Evolutionary conservation across 148 eudicot species (phyloP).

Genomic region (Vaccinium vitisidaea): DNA sequence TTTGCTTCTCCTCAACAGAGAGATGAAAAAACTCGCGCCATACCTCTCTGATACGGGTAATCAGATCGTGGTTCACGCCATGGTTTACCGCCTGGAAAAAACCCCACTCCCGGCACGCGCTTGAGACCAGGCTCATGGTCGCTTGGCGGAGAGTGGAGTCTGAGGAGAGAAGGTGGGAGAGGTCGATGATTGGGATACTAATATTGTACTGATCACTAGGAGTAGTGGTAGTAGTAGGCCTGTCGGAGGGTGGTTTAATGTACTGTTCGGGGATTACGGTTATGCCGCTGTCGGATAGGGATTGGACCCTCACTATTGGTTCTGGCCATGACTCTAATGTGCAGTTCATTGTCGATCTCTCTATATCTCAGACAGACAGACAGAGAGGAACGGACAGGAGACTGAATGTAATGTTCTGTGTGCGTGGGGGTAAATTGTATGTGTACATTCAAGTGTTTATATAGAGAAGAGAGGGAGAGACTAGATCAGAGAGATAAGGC

Average conservation of each 20-base stretch:
- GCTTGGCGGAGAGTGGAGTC: constrained; percentile 15
- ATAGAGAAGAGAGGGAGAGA: neutral
- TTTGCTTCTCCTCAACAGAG: constrained; percentile 37
- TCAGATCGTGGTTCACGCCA: constrained; percentile 39
- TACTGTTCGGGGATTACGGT: constrained; percentile 36
- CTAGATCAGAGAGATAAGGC: neutral
- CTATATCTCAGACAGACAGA: neutral
- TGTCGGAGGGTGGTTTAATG: constrained; percentile 31
- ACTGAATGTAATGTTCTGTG: neutral
- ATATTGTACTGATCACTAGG: no score
- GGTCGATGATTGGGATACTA: constrained; percentile 38
- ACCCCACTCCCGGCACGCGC: constrained; percentile 51
- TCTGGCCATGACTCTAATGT: constrained; percentile 44
- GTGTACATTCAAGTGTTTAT: neutral
- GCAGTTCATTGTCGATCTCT: neutral
- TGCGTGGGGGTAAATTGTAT: neutral
- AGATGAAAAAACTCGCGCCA: constrained; percentile 49
- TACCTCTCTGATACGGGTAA: constrained; percentile 22
- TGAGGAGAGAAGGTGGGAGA: constrained; percentile 23
- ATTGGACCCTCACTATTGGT: constrained; percentile 45
- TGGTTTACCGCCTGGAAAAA: constrained; percentile 56
- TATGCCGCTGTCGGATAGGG: constrained; percentile 43
- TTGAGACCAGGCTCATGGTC: constrained; percentile 17
- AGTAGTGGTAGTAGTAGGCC: constrained; percentile 5
- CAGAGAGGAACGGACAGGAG: neutral